Percentiles rank a stretch among this genome's conserved stretches.
These are phyloP conservation scores for Fulvia fulva DNA, from an alignment of 2,329 filamentous ascomycete species.

Conservation along the genomic window DNA sequence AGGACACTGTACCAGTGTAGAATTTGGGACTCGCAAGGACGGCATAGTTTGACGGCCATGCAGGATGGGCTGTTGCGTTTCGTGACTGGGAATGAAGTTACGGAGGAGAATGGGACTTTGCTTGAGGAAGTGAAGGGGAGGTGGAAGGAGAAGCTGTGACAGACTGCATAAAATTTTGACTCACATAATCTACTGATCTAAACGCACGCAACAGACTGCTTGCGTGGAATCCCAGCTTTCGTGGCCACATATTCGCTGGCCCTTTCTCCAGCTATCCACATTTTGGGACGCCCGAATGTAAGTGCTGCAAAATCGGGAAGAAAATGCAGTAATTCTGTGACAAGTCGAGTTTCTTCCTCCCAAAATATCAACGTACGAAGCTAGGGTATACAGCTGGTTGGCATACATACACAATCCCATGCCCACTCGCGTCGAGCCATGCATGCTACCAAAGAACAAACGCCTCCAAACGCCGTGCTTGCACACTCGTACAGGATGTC, in stretches of 20 bases:
- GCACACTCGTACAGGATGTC: not conserved
- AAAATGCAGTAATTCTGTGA: too few species aligned
- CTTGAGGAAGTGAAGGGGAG: constrained; percentile 11
- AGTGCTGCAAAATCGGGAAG: too few species aligned
- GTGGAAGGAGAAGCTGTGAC: constrained; percentile 7
- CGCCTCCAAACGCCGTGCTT: not conserved
- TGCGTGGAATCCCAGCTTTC: too few species aligned
- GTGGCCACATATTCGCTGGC: too few species aligned
- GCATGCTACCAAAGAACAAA: not conserved
- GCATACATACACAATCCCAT: not conserved
- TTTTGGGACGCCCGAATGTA: too few species aligned
- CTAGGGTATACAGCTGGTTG: not conserved
- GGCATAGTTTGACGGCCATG: constrained; percentile 45
- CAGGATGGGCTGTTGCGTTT: constrained; percentile 48
- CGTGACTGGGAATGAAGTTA: constrained; percentile 1
- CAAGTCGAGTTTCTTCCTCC: not conserved
- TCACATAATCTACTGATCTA: too few species aligned
- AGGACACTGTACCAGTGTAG: constrained; percentile 46
- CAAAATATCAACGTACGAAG: not conserved
- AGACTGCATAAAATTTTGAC: not conserved
- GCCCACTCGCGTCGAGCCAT: not conserved
- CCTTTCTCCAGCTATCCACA: too few species aligned
- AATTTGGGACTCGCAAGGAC: constrained; percentile 42
- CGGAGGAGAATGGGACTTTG: not conserved
- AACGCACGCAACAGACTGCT: too few species aligned